Base-by-base conservation (phyloP, 306 rosid species). In the Parietaria judaica region DNA sequence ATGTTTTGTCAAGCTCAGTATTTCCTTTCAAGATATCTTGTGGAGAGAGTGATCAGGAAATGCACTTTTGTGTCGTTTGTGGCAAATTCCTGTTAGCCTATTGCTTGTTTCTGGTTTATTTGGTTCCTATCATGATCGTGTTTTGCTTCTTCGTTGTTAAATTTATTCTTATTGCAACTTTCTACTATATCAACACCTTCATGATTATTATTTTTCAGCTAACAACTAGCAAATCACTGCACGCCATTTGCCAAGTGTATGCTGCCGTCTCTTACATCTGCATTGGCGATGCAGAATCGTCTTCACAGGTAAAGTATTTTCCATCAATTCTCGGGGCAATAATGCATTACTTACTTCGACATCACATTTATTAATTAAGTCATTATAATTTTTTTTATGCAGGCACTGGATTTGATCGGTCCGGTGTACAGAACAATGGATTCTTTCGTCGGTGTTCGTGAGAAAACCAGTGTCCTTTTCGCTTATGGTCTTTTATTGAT, bases 391-490 rank as follows among this genome's bases (percentile, higher is more conserved):
- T 41, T 72, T 79, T 80, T 6, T 61, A 5, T 74, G 76, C 90
- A 92, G 98, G 98, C 98, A 68, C 95, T 84, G 62, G 98, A 88
- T 79, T 82, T 86, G 82, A 76, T 92, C 59, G 84, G 94, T 70
- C 98, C 98, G 60, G 90, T 86, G 72, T 80, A 88, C 78, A 80
- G 86, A 52, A 82, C 82, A 73, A 88, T 85, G 88, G 98, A 92
- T 78, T 88, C 96, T 51, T 92, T 92, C 70, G 98, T 86, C n/a
- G 96, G 98, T 60, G 94, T 92, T 76, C 80, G 96, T 72, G 98
- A 92, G 85, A 88, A 92, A 84, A 92, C 98, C 53, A 80, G 84
- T 61, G 89, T 81, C 67, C 90, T 88, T 73, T 92, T 85, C 68
- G 98, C 95, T 36, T 92, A 88, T 60, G 98, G 98, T 60, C 89